Base-by-base conservation (phyloP, 352 stramenopile species). In the Bremia lactucae region DNA sequence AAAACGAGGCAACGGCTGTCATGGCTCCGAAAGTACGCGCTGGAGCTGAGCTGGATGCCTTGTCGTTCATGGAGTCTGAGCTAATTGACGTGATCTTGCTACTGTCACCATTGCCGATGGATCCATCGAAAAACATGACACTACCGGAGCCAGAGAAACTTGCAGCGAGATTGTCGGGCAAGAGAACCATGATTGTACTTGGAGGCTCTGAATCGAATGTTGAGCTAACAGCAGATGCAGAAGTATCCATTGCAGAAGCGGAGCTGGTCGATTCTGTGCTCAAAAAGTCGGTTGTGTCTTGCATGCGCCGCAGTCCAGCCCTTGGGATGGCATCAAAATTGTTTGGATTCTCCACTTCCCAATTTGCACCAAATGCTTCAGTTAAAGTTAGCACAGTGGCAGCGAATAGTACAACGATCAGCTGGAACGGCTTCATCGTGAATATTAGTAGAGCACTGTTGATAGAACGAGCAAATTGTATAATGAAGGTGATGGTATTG, bases 131-230 rank as follows among this genome's bases (percentile, higher is more conserved):
- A 34, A 69, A 64, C 64, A 76, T 68, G 28, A 59, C 49, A 26
- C 63, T 72, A 14, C 60, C 56, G 0, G 67, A 78, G 21, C 67
- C 63, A 28, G 63, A 72, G 40, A 51, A 66, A 15, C 48, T 66
- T 15, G 49, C 46, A 4, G 65, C 60, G 19, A 78, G 51, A 25
- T 66, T 71, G 26, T 72, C 67, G 2, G 63, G 67, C 31, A 78
- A 39, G 6, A 78, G 40, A 28, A 78, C 67, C 67, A 78, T 78
- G 46, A 78, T 74, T 19, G 67, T 78, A 13, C 60, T 54, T 8
- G 65, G 62, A 9, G 33, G 25, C 35, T 68, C 59, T 10, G 60
- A 52, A 40, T 56, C 48, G 25, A 52, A 49, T 4, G 56, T 44
- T 4, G 49, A 43, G 19, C 24, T 41, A 13, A 37, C 31, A 57